Percentiles rank a stretch among this genome's conserved stretches.
These are phyloP conservation scores for Alternaria sp. DNA, from an alignment of 2,329 filamentous ascomycete genomes.

Conservation along the genomic window DNA sequence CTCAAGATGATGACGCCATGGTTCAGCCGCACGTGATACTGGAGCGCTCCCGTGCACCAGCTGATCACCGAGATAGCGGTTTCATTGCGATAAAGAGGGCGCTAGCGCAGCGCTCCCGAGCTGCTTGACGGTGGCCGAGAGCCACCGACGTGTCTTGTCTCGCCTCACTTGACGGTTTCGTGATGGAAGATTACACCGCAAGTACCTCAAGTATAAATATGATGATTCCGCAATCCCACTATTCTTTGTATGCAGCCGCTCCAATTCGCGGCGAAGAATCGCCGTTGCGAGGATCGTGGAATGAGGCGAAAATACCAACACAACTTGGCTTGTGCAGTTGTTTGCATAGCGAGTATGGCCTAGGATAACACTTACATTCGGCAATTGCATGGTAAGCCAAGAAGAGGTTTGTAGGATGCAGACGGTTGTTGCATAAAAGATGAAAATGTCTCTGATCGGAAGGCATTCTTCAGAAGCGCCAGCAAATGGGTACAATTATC, in stretches of 20 bases:
- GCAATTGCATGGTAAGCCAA: background rate
- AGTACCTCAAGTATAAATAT: background rate
- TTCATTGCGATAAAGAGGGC: background rate
- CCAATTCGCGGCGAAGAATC: background rate
- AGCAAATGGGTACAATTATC: no score
- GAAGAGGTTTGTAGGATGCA: background rate
- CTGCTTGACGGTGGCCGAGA: slow-evolving; percentile 1
- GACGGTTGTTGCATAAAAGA: background rate
- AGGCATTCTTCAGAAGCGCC: background rate
- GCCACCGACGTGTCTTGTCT: background rate
- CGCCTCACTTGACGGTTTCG: slow-evolving; percentile 5
- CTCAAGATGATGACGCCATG: slow-evolving; percentile 7
- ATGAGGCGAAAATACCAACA: background rate
- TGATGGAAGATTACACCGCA: background rate
- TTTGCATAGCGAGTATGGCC: background rate
- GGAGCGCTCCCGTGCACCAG: background rate
- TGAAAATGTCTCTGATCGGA: background rate
- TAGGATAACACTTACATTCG: background rate
- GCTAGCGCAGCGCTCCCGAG: background rate
- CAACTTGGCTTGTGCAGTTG: background rate
- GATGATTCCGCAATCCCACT: background rate
- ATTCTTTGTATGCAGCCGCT: background rate
- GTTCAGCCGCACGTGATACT: slow-evolving; percentile 3
- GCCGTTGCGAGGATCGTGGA: background rate
- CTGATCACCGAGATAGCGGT: slow-evolving; percentile 7